Evolutionary conservation across 768 basidiomycete species (phyloP).

Genomic region (Rubroboletus satanas): DNA sequence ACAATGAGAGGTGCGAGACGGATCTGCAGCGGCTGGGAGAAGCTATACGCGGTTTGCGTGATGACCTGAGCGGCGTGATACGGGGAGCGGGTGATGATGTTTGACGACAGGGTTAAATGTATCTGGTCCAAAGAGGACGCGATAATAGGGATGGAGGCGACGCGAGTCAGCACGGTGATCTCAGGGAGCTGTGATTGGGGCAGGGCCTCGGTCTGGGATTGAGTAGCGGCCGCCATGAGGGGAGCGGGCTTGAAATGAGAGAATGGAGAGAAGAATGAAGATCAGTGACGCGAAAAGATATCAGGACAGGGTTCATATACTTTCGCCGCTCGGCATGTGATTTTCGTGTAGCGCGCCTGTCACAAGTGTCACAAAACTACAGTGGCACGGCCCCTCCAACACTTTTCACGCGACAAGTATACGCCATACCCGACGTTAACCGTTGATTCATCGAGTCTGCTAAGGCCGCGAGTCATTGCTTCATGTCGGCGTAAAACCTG

Average conservation of each 20-base stretch:
- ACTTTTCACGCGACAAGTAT: conserved; percentile 9
- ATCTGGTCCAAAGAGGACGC: conserved; percentile 59
- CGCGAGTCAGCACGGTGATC: conserved; percentile 57
- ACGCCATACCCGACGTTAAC: neutral
- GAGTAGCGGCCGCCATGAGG: conserved; percentile 37
- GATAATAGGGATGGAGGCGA: conserved; percentile 72
- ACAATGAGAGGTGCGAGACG: conserved; percentile 63
- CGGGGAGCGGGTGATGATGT: conserved; percentile 58
- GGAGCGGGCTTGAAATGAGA: neutral
- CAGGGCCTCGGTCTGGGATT: conserved; percentile 22
- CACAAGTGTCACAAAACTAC: conserved; percentile 23
- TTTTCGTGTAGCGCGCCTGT: conserved; percentile 18
- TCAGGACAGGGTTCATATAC: conserved; percentile 30
- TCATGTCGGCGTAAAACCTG: neutral
- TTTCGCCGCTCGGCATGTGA: conserved; percentile 21
- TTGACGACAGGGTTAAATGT: conserved; percentile 54
- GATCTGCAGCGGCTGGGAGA: conserved; percentile 61
- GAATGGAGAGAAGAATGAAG: conserved; percentile 2
- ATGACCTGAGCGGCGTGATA: conserved; percentile 64
- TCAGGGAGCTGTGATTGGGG: conserved; percentile 38
- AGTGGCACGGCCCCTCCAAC: neutral
- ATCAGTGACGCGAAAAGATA: neutral
- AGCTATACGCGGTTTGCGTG: conserved; percentile 54
- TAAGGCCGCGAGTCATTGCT: neutral
- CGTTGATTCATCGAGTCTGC: neutral